Base-by-base conservation (phyloP, 2,329 filamentous ascomycete genomes). In the Fusarium sp. region DNA sequence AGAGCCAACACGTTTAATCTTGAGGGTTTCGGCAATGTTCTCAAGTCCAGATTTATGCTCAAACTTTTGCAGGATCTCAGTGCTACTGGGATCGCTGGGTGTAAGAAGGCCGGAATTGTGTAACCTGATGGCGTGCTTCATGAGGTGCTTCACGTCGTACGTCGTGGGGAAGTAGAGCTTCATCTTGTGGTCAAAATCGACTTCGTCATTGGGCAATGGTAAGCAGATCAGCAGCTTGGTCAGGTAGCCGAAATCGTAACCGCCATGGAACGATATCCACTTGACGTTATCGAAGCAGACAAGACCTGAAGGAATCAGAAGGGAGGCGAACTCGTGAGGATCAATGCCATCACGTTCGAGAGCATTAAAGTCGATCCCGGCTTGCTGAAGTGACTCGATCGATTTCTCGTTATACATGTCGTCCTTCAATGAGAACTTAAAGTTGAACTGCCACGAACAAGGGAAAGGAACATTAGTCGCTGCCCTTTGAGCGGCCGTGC, bases 361-460 rank as follows among this genome's bases (percentile, higher is more conserved):
- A 69, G 92, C 89, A 60, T 89, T 87, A 74, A 99, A 98, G 81
- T 98, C 94, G 70, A 98, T 95, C n/a, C 96, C 96, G 4, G 94
- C 94, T 78, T 94, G 92, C 76, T 94, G 92, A 25, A 98, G 88
- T 77, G 97, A 94, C 74, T 96, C 93, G 75, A 98, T 98, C 21
- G 95, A 98, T 65, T 95, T 93, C 80, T 97, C 93, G 72, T 97
- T 96, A 84, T 97, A 98, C 96, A 99, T 99, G 83, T 99, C 96
- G 43, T 96, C 91, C 75, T 96, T 93, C 15, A 98, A 88, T 3
- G 94, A 96, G 83, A 98, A 99, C 77, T 95, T 93, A 84, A 99
- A 99, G 86, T 99, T 98, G 88, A 99, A 99, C 77, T 98, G 96
- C 96, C 96, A 99, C 23, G 96, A 97, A 80, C 93, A 97, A 21